A percentile compares a stretch with the other conserved stretches of the same genome.
These are phyloP conservation scores for Symbiotaphrina buchneri DNA, from an alignment of 495 filamentous ascomycete genomes.

Conservation along the genomic window DNA sequence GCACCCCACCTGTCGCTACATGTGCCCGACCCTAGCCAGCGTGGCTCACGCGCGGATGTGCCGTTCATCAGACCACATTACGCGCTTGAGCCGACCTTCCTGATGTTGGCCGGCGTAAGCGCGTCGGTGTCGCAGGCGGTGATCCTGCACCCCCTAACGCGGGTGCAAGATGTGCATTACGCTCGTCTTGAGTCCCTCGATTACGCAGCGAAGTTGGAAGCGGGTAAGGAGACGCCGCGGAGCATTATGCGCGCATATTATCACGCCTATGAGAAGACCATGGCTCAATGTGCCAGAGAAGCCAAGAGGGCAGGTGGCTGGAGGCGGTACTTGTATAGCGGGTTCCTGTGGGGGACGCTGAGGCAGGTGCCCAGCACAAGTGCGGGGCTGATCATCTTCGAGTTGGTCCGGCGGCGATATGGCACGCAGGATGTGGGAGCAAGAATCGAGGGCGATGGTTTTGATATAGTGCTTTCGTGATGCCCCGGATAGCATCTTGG, in stretches of 20 bases:
- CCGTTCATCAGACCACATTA: conserved; percentile 63
- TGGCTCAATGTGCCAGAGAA: conserved; percentile 38
- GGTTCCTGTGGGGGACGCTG: conserved; percentile 52
- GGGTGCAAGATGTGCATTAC: conserved; percentile 60
- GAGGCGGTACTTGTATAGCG: conserved; percentile 50
- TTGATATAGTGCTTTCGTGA: conserved; percentile 43
- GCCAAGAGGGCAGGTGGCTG: conserved; percentile 40
- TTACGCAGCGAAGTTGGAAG: conserved; percentile 27
- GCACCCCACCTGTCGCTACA: conserved; percentile 1
- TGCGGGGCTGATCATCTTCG: conserved; percentile 76
- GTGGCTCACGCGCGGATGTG: no score
- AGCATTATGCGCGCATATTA: conserved; percentile 45
- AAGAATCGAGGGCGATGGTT: conserved; percentile 40
- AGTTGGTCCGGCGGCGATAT: conserved; percentile 64
- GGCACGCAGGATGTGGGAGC: conserved; percentile 41
- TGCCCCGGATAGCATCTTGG: no score
- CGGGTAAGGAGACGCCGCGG: conserved; percentile 16
- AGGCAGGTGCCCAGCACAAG: conserved; percentile 75
- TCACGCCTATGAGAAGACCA: conserved; percentile 55
- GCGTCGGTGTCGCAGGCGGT: conserved; percentile 58
- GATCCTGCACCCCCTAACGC: conserved; percentile 55
- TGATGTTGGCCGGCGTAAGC: conserved; percentile 52
- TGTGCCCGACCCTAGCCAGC: conserved; percentile 3
- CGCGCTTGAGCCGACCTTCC: conserved; percentile 58
- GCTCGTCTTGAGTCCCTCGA: conserved; percentile 60